A percentile compares a stretch with the other conserved stretches of the same genome.
Evolutionary conservation across 1,139 yeast species (phyloP).

Genomic region (Blastobotrys aristatus): DNA sequence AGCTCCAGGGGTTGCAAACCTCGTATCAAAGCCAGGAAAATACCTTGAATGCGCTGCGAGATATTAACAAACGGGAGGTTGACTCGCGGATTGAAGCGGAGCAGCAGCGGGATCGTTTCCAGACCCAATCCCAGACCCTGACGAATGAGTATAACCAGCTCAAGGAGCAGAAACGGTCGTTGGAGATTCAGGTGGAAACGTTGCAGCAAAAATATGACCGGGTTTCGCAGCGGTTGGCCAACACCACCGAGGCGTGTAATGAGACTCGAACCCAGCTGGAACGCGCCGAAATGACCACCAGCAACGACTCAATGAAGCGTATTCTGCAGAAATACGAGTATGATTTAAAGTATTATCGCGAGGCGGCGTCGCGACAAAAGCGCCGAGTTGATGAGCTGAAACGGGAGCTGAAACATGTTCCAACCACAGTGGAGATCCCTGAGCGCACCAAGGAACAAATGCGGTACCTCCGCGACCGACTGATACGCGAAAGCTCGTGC

Average conservation of each 20-base stretch:
- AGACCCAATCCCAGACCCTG: constrained; percentile 7
- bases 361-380: constrained; percentile 17
- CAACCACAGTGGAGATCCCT: background rate
- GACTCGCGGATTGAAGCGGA: constrained; percentile 18
- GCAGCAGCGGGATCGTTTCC: constrained; percentile 15
- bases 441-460: constrained; percentile 22
- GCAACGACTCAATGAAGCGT: constrained; percentile 2
- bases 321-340: constrained; percentile 7
- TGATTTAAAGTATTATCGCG: constrained; percentile 18
- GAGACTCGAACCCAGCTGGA: constrained; percentile 15
- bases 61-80: constrained; percentile 19
- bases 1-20: constrained; percentile 17
- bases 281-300: constrained; percentile 11
- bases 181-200: constrained; percentile 17
- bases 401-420: constrained; percentile 17
- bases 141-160: constrained; percentile 12
- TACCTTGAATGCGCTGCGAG: constrained; percentile 20
- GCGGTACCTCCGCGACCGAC: constrained; percentile 21
- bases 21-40: constrained; percentile 20
- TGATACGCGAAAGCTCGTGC: constrained; percentile 31
- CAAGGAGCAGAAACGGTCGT: constrained; percentile 9
- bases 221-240: constrained; percentile 13
- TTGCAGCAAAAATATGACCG: constrained; percentile 17
- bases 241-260: constrained; percentile 11
- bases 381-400: constrained; percentile 7